Conservation (phyloP, 2,329 filamentous ascomycete species). For the Dactylonectria estremocensis region DNA sequence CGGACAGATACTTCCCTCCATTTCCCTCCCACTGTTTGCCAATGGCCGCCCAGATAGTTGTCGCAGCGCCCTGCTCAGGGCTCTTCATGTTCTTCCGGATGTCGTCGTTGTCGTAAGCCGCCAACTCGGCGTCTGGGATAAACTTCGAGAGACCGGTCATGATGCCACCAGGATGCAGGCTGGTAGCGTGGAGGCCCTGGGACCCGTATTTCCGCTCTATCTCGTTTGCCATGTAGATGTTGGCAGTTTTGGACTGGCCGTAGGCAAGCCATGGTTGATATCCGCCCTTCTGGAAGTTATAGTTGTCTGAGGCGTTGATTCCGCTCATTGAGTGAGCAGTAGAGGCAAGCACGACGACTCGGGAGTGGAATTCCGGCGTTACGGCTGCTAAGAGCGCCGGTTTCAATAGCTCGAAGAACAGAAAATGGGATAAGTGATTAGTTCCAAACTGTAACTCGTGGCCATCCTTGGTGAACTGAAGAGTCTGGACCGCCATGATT, state of each 20-base stretch:
- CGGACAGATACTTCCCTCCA: constrained; percentile 25
- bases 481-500: constrained; percentile 52
- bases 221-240: constrained; percentile 40
- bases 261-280: constrained; percentile 38
- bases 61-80: constrained; percentile 28
- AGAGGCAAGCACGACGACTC: constrained; percentile 63
- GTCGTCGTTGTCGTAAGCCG: neutral
- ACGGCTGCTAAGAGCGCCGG: constrained; percentile 57
- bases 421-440: constrained; percentile 49
- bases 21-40: constrained; percentile 31
- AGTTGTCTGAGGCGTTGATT: constrained; percentile 36
- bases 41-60: constrained; percentile 19
- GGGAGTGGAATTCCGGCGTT: constrained; percentile 57
- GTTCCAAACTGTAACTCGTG: constrained; percentile 46
- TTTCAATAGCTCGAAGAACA: constrained; percentile 57
- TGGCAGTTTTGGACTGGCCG: constrained; percentile 38
- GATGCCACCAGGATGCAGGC: constrained; percentile 36
- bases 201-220: constrained; percentile 32
- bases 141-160: constrained; percentile 3
- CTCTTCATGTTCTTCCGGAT: constrained; percentile 5
- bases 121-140: neutral
- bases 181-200: constrained; percentile 28
- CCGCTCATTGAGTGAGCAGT: constrained; percentile 53
- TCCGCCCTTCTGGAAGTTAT: constrained; percentile 29
- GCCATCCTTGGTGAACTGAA: constrained; percentile 38